Percentiles rank a stretch among this genome's conserved stretches.
These are phyloP conservation scores for Ascochyta lentis DNA, from an alignment of 2,329 filamentous ascomycete genomes.

Conservation along the genomic window DNA sequence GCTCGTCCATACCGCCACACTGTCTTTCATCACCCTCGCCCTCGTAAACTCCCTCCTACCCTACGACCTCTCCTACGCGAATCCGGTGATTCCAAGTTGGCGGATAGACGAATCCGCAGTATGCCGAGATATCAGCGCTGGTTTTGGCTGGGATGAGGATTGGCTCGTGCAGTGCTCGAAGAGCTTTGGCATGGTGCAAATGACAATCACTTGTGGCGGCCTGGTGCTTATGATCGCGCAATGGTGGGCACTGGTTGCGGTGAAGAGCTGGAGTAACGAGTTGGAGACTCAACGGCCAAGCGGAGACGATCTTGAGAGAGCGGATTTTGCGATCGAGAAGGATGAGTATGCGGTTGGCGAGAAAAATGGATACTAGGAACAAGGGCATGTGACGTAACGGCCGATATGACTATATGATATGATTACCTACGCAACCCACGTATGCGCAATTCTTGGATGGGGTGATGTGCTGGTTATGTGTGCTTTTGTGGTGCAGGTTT, in stretches of 20 bases:
- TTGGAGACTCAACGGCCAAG: conserved; percentile 10
- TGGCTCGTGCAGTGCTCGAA: conserved; percentile 39
- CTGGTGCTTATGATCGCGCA: conserved; percentile 41
- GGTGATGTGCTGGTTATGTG: not conserved
- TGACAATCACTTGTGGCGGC: conserved; percentile 28
- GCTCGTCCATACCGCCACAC: conserved; percentile 32
- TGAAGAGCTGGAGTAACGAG: conserved; percentile 38
- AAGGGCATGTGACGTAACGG: conserved; percentile 7
- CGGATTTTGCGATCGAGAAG: conserved; percentile 6
- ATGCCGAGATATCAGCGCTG: conserved; percentile 37
- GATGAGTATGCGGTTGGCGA: conserved; percentile 3
- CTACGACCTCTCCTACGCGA: conserved; percentile 22
- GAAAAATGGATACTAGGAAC: conserved; percentile 16
- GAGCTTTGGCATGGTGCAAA: conserved; percentile 33
- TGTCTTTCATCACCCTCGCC: conserved; percentile 37
- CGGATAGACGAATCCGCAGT: conserved; percentile 30
- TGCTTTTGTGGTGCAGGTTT: not conserved
- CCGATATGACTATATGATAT: conserved; percentile 15
- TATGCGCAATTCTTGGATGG: not conserved
- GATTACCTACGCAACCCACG: not conserved
- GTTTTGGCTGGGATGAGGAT: conserved; percentile 37
- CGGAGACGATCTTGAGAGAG: conserved; percentile 26
- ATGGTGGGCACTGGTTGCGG: conserved; percentile 43
- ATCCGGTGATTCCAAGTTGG: conserved; percentile 32
- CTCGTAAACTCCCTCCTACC: conserved; percentile 36